Evolutionary conservation across 805 yeast genomes (phyloP), one percentile per base, ranked within the genome.

Genomic region (Sungouiella thailandica): DNA sequence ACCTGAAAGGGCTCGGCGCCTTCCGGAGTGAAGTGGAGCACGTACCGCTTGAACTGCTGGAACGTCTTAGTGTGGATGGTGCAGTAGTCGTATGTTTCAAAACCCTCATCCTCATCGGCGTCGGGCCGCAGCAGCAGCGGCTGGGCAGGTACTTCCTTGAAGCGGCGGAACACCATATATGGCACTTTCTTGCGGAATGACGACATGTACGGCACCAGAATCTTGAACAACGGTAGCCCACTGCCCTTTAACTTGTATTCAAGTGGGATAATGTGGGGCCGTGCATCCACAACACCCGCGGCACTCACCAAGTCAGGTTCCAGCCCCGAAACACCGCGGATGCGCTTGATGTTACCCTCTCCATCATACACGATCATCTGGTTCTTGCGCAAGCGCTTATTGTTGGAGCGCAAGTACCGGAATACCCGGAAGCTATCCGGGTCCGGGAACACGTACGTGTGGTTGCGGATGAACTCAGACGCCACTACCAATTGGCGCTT

Each of bases 151-250:
- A 44, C 37, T 34, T 65, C 70, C 15, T 47, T 34, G 39, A 44
- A 64, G 29, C 48, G 46, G 28, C 54, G 54, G 37, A 66, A 58
- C 7, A 58, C 35, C 41, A 63, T 49, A 31, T 46, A 57, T 3
- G 72, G 70, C 2, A 58, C 43, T 31, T 51, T 55, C 31, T 60
- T 59, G 11, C 66, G 50, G 33, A 65, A 53, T 5, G 50, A 38
- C 6, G 66, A 50, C 55, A 65, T 44, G 46, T 62, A 62, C 3
- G 71, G 70, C 1, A 54, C 53, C 16, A 46, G 44, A 10, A 64
- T 37, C 40, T 57, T 64, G 40, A 65, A 51, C 7, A 65, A 35
- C 1, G 72, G 72, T 26, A 63, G 43, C 0, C 70, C 70, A 17
- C 40, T 10, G 3, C 70, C 70, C 38, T 44, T 45, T 11, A 41